Evolutionary conservation across 2,329 filamentous ascomycete genomes (phyloP).

Genomic region (Phyllosticta citrichinensis): DNA sequence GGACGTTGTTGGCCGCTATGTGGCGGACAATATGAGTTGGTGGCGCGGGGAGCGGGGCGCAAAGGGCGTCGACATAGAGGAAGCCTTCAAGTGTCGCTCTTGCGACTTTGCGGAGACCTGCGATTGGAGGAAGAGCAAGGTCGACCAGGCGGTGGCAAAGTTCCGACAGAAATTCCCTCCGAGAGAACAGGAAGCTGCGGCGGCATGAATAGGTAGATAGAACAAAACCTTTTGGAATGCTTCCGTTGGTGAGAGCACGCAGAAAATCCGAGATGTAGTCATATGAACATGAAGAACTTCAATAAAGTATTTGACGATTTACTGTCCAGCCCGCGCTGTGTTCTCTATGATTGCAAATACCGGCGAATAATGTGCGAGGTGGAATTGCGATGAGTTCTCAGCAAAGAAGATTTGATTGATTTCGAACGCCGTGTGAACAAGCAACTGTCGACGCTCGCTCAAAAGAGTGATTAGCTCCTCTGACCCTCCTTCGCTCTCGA

Average conservation of each 20-base stretch:
- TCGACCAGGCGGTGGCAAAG: conserved; percentile 42
- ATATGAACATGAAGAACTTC: not conserved
- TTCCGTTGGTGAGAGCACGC: no score
- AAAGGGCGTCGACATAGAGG: conserved; percentile 67
- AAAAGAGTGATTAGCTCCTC: not conserved
- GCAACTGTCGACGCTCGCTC: not conserved
- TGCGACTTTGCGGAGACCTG: conserved; percentile 79
- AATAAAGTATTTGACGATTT: no score
- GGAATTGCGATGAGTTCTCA: not conserved
- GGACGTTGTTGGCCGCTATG: conserved; percentile 52
- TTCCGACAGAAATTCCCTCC: not conserved
- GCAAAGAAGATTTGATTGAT: not conserved
- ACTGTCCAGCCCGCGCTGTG: not conserved
- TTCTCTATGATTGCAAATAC: not conserved
- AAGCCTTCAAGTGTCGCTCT: conserved; percentile 76
- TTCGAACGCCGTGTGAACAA: not conserved
- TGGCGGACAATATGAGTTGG: conserved; percentile 67
- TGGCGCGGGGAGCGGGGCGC: conserved; percentile 70
- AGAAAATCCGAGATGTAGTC: no score
- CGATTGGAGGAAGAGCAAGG: conserved; percentile 63
- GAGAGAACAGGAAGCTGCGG: not conserved
- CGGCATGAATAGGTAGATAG: no score
- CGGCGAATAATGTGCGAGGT: not conserved
- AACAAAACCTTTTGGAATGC: not conserved
- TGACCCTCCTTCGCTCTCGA: not conserved